phyloP scores from a whole-genome alignment of 129 eudicot genomes.

The Helichrysum umbraculigerum region DNA sequence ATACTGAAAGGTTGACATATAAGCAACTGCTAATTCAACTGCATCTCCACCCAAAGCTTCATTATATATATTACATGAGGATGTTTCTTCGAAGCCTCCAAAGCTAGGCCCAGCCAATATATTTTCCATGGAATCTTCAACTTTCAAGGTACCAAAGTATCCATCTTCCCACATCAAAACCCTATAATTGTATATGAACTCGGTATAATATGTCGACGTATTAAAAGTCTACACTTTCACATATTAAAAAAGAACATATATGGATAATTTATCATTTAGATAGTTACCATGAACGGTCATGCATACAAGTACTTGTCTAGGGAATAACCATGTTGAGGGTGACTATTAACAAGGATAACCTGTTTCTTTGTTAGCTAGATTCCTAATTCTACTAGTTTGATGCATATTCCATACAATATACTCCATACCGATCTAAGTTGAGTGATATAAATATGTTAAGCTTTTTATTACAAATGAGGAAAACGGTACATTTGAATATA shows the following conservation, averaged over 20 bases:
- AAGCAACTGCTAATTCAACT: constrained; percentile 50
- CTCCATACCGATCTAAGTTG: neutral
- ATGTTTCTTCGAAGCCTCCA: constrained; percentile 36
- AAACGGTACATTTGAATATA: constrained; percentile 16
- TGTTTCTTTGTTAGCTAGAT: neutral
- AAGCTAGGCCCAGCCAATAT: constrained; percentile 22
- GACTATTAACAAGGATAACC: neutral
- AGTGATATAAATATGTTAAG: neutral
- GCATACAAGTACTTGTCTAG: too few species aligned
- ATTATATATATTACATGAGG: constrained; percentile 25
- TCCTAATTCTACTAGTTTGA: neutral
- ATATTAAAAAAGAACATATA: constrained; percentile 8
- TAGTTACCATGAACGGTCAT: neutral
- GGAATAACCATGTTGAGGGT: neutral
- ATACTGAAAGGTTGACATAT: constrained; percentile 68
- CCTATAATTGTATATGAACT: constrained; percentile 38
- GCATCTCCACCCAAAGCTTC: constrained; percentile 41
- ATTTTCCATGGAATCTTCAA: constrained; percentile 34
- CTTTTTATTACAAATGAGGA: neutral
- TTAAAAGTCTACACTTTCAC: constrained; percentile 7
- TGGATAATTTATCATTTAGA: constrained; percentile 1
- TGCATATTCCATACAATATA: neutral
- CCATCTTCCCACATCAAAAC: constrained; percentile 84
- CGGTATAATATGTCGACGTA: constrained; percentile 6
- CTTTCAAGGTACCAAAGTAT: constrained; percentile 46